Evolutionary conservation across 495 filamentous ascomycete genomes (phyloP).

Genomic region (Talaromyces nanjingensis): DNA sequence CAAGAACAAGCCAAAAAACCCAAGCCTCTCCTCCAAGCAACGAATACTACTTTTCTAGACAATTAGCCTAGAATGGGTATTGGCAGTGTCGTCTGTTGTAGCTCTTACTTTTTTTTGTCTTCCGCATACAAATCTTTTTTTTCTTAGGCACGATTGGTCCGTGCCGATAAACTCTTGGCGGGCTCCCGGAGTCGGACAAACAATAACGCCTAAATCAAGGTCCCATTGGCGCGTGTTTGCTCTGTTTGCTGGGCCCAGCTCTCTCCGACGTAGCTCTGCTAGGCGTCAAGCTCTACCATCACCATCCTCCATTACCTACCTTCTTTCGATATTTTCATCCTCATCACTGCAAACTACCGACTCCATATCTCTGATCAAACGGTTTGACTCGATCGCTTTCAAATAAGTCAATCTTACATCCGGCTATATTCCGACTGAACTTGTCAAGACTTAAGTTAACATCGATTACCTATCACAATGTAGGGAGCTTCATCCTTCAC

Average conservation of each 20-base stretch:
- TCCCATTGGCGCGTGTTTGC: not conserved
- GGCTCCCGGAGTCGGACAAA: constrained; percentile 5
- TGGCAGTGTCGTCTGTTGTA: not conserved
- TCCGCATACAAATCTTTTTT: constrained; percentile 7
- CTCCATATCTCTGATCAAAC: not conserved
- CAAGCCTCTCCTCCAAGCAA: not conserved
- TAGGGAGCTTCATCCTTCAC: constrained; percentile 8
- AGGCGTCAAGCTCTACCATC: constrained; percentile 9
- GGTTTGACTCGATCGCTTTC: not conserved
- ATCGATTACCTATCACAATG: constrained; percentile 4
- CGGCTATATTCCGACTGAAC: not conserved
- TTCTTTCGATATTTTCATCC: constrained; percentile 11
- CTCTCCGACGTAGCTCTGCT: constrained; percentile 1
- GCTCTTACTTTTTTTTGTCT: not conserved
- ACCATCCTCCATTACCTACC: constrained; percentile 15
- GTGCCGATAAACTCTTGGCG: constrained; percentile 11
- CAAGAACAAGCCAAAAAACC: not conserved
- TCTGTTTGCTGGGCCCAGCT: not conserved
- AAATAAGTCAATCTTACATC: not conserved
- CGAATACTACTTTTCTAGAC: not conserved
- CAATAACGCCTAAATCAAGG: constrained; percentile 11
- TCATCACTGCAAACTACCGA: constrained; percentile 3
- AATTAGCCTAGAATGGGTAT: not conserved
- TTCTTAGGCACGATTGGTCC: constrained; percentile 9
- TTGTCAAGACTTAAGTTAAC: not conserved